Evolutionary conservation across 441 rosid species (phyloP), one percentile per base, ranked within the genome.

Genomic region (Flueggea neowawraea): DNA sequence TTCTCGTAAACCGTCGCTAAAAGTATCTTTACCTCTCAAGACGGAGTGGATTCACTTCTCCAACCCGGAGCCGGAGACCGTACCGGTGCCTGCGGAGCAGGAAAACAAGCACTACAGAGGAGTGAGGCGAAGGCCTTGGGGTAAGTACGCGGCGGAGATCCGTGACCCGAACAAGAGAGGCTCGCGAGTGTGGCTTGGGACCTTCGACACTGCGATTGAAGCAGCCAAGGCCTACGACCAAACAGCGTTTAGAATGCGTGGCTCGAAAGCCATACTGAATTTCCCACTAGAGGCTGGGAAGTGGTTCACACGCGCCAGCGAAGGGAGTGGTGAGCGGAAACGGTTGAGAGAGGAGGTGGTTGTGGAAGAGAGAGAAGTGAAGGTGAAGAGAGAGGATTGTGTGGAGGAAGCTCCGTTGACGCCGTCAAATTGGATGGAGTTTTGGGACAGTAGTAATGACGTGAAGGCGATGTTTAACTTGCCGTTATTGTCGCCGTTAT

Each of bases 71-170:
- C 41, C 65, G 49, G 69, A 11, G 57, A 36, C 15, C 16, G 45
- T 3, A 14, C 6, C 5, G 4, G 32, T 31, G 13, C 14, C 9
- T 1, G 66, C 47, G 0, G 76, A 3, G 56, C 73, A 75, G 41
- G 80, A 72, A n/a, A 68, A 55, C 63, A 74, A 64, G 79, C 96
- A 80, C 54, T 88, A 88, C 78, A 80, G 98, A 78, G 98, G 98
- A 9, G 97, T 93, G 54, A 78, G 97, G 51, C 86, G 73, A 70
- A 74, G 97, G 73, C 97, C 98, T 51, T 93, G 98, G 98, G 97
- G 98, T 15, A 93, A 93, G 72, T 93, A 75, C 76, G 98, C 97
- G 4, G 95, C 98, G 22, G 98, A 93, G 83, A 93, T 93, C 70
- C 82, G 98, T 16, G 98, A 93, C 69, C 97, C 97, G 14, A 84